Percentiles rank a stretch among this genome's conserved stretches.
Conservation (phyloP, 371 early-diverging fungal species). For the Mucor plumbeus region DNA sequence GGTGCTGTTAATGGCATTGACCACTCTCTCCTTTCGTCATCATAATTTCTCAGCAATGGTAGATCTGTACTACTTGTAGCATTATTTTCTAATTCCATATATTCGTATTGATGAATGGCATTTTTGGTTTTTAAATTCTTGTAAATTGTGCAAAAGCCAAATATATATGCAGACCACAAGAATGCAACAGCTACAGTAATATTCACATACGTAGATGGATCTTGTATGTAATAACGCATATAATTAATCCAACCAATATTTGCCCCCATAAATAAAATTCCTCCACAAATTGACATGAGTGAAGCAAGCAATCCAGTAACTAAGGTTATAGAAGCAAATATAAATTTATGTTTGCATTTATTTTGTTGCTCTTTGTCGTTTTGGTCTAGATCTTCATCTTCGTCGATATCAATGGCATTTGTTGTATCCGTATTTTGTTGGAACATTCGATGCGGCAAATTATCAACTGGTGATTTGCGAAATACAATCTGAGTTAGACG, state of each 20-base stretch:
- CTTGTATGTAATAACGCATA: slow-evolving; percentile 41
- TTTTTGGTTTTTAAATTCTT: slow-evolving; percentile 27
- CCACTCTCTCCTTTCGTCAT: slow-evolving; percentile 12
- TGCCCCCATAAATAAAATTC: slow-evolving; percentile 46
- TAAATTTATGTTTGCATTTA: slow-evolving; percentile 38
- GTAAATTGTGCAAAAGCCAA: slow-evolving; percentile 72
- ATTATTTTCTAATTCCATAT: slow-evolving; percentile 28
- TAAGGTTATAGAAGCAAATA: slow-evolving; percentile 45
- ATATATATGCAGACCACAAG: slow-evolving; percentile 43
- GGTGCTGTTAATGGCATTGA: background rate
- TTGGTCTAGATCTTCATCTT: slow-evolving; percentile 23
- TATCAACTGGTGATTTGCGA: slow-evolving; percentile 48
- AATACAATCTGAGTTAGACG: slow-evolving; percentile 45
- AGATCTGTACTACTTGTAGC: slow-evolving; percentile 18
- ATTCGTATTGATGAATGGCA: slow-evolving; percentile 56
- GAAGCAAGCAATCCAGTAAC: slow-evolving; percentile 37
- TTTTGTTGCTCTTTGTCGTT: slow-evolving; percentile 10
- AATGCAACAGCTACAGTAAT: slow-evolving; percentile 40
- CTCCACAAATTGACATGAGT: slow-evolving; percentile 39
- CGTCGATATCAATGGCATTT: slow-evolving; percentile 10
- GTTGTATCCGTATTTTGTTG: slow-evolving; percentile 21
- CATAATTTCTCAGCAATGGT: background rate
- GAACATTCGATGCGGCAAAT: slow-evolving; percentile 44
- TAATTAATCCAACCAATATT: slow-evolving; percentile 43
- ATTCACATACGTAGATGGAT: slow-evolving; percentile 46